phyloP scores from a whole-genome alignment of 768 basidiomycete species.

The Lentinula lateritia region DNA sequence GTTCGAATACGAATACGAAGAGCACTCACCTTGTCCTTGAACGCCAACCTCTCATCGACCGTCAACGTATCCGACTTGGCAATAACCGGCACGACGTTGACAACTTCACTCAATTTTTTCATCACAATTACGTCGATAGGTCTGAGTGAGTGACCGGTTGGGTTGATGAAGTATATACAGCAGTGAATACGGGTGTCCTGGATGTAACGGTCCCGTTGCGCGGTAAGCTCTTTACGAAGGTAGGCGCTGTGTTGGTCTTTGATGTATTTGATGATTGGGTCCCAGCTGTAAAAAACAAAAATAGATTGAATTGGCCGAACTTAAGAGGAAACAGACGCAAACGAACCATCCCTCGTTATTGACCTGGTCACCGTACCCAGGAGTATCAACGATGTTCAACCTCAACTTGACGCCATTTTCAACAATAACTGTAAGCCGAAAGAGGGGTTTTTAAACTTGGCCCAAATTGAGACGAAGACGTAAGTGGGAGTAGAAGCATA shows the following conservation, averaged over 20 bases:
- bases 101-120: constrained; percentile 98
- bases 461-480: not conserved
- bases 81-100: constrained; percentile 99
- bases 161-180: constrained; percentile 97
- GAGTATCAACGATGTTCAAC: constrained; percentile 97
- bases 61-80: constrained; percentile 96
- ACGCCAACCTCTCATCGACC: constrained; percentile 83
- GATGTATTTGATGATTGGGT: constrained; percentile 98
- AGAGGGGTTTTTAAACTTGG: not conserved
- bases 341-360: constrained; percentile 97
- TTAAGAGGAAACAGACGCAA: constrained; percentile 1
- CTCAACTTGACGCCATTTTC: constrained; percentile 95
- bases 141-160: constrained; percentile 94
- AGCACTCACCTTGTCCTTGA: constrained; percentile 79
- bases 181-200: constrained; percentile 99
- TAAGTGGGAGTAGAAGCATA: not conserved
- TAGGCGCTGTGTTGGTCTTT: constrained; percentile 99
- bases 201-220: constrained; percentile 97
- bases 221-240: constrained; percentile 97
- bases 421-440: constrained; percentile 63
- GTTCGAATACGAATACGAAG: not conserved
- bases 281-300: constrained; percentile 66
- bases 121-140: constrained; percentile 98
- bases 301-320: constrained; percentile 7
- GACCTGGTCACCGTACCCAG: constrained; percentile 96